Conservation (phyloP, 2,329 filamentous ascomycete genomes). For the Plenodomus biglobosus region DNA sequence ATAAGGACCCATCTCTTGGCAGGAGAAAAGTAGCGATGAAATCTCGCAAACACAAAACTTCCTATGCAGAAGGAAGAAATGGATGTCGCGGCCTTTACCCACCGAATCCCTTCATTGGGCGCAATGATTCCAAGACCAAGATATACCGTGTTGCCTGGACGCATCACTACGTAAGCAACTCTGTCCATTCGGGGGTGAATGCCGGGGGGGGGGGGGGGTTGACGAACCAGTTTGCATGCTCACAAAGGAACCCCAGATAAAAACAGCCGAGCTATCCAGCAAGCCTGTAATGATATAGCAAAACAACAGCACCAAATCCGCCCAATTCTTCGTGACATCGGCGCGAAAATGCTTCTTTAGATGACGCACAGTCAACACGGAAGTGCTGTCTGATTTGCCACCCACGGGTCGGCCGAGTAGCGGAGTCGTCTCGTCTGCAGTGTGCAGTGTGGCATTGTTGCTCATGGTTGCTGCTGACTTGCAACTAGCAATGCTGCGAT, state of each 20-base stretch:
- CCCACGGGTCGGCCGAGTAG: constrained; percentile 31
- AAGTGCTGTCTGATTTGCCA: constrained; percentile 20
- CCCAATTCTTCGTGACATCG: constrained; percentile 63
- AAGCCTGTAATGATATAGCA: constrained; percentile 79
- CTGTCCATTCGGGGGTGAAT: not conserved
- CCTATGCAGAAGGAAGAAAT: constrained; percentile 71
- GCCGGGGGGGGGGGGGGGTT: too few relatives aligned
- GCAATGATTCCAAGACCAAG: constrained; percentile 71
- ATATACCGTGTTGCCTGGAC: constrained; percentile 72
- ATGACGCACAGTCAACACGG: constrained; percentile 5
- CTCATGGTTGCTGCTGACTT: constrained; percentile 14
- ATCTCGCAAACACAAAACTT: constrained; percentile 68
- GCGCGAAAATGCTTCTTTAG: constrained; percentile 40
- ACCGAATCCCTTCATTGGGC: constrained; percentile 56
- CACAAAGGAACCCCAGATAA: constrained; percentile 77
- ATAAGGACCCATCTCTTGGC: constrained; percentile 66
- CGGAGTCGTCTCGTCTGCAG: constrained; percentile 36
- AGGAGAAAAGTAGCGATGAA: constrained; percentile 65
- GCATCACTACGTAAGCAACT: constrained; percentile 15
- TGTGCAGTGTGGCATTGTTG: constrained; percentile 12
- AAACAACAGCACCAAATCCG: constrained; percentile 68
- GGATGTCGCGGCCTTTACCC: constrained; percentile 72
- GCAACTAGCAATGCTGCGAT: constrained; percentile 3
- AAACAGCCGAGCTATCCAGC: constrained; percentile 73
- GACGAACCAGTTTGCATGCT: constrained; percentile 76